Conservation (phyloP, 495 filamentous ascomycete species). For the Acidiella bohemica region DNA sequence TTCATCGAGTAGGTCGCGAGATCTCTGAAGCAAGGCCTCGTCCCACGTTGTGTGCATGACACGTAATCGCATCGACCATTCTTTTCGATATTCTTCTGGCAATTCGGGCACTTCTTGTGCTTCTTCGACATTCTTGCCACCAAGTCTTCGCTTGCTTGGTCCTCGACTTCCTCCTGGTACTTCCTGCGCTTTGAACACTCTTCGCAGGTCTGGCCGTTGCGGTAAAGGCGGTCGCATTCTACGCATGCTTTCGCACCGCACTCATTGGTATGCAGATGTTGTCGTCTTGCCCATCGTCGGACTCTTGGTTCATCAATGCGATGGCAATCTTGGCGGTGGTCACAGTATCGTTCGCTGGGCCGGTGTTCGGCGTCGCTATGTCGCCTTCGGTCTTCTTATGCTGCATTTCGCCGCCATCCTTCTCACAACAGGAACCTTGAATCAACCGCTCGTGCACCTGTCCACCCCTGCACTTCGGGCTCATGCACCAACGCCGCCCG, state of each 20-base stretch:
- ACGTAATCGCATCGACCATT: constrained; percentile 21
- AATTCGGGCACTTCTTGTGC: constrained; percentile 23
- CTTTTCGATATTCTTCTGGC: constrained; percentile 23
- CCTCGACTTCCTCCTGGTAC: constrained; percentile 16
- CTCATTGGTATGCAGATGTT: constrained; percentile 20
- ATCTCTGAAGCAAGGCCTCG: not conserved
- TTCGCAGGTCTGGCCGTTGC: constrained; percentile 27
- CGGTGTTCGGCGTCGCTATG: too few relatives aligned
- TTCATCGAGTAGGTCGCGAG: not conserved
- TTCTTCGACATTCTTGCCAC: constrained; percentile 10
- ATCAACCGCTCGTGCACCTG: constrained; percentile 6
- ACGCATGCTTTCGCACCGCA: constrained; percentile 29
- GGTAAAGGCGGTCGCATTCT: constrained; percentile 21
- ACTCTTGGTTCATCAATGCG: not conserved
- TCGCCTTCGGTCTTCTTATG: too few relatives aligned
- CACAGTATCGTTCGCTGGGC: too few relatives aligned
- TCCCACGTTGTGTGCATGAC: constrained; percentile 5
- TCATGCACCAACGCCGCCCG: constrained; percentile 13
- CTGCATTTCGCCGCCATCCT: not conserved
- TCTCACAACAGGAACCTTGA: too few relatives aligned
- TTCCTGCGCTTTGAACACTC: constrained; percentile 20
- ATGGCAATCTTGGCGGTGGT: not conserved
- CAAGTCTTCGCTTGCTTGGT: constrained; percentile 15
- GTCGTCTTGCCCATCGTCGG: not conserved
- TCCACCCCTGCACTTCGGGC: constrained; percentile 7